Evolutionary conservation across 768 basidiomycete species (phyloP), one percentile per base, ranked within the genome.

Genomic region (Kwoniella sp.): DNA sequence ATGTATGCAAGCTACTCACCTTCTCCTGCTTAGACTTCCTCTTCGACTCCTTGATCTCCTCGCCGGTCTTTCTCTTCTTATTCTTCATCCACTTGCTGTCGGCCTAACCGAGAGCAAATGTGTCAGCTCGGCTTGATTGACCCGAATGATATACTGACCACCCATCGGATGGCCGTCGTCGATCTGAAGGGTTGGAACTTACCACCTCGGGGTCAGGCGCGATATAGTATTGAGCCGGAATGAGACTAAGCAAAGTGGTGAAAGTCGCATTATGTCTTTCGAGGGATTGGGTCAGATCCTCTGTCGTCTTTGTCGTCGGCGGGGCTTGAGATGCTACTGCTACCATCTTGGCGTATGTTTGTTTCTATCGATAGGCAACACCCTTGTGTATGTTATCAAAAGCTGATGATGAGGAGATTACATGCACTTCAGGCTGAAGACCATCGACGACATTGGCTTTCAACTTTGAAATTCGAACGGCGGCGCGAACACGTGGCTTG

Each of bases 191-290:
- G 26, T 17, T 12, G 4, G 5, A 22, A 71, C 80, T 67, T 56
- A 88, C 90, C 84, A 88, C 87, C 65, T 89, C 89, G 56, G 89
- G 87, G 51, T 86, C 85, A 45, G 83, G 84, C 1, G 87, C 85
- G 55, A 96, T 83, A 81, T 97, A 97, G 79, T 90, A 92, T 82
- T 89, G 89, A 4, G 93, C 85, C 0, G 95, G 95, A 61, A 97
- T 96, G 52, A 96, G 86, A 45, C 85, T 87, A 1, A 96, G 83
- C 4, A 97, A 83, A 0, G 87, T 83, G 74, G 93, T 92, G 72
- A 99, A 97, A 0, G 88, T 86, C 28, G 86, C 86, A 76, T 97
- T 96, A 82, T 96, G 93, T 47, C 83, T 83, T 80, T 93, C 90
- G 55, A 98, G 82, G 45, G 80, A 82, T 26, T 67, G 69, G 2